A percentile compares a stretch with the other conserved stretches of the same genome.
phyloP scores from a whole-genome alignment of 441 rosid genomes.

The Heliophila coronopifolia region DNA sequence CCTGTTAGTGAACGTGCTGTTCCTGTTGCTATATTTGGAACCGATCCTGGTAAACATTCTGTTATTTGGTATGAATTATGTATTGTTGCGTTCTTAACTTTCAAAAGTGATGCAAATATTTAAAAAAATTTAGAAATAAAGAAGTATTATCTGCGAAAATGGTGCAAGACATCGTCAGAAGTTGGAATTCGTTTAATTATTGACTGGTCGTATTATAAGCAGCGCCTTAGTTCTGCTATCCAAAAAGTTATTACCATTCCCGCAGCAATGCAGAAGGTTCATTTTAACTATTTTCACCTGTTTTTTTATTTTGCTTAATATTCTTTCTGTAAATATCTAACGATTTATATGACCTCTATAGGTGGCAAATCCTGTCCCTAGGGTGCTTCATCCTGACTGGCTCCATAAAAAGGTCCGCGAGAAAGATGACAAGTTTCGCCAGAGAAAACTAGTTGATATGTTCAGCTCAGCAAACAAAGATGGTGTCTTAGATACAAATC shows the following conservation, averaged over 20 bases:
- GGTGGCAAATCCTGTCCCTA: constrained; percentile 96
- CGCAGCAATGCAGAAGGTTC: constrained; percentile 99
- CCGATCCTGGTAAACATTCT: constrained; percentile 54
- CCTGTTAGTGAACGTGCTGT: constrained; percentile 99
- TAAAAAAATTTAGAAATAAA: constrained; percentile 45
- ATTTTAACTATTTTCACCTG: constrained; percentile 7
- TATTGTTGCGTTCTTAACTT: constrained; percentile 19
- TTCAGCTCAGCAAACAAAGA: constrained; percentile 41
- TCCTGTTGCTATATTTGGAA: constrained; percentile 97
- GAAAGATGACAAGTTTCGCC: constrained; percentile 88
- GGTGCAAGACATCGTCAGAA: constrained; percentile 86
- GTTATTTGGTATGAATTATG: constrained; percentile 24
- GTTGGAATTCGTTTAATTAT: constrained; percentile 73
- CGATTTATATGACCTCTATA: constrained; percentile 33
- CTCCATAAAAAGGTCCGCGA: constrained; percentile 91
- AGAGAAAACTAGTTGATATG: constrained; percentile 73
- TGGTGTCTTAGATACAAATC: constrained; percentile 28
- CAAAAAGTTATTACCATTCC: constrained; percentile 95
- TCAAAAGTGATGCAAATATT: constrained; percentile 26
- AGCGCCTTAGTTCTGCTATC: constrained; percentile 86
- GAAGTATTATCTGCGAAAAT: constrained; percentile 72
- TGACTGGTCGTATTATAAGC: constrained; percentile 96
- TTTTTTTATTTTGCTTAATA: constrained; percentile 12
- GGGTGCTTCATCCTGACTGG: constrained; percentile 99
- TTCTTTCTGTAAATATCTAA: constrained; percentile 23